Evolutionary conservation across 768 basidiomycete species (phyloP).

Genomic region (Naganishia vishniacii): DNA sequence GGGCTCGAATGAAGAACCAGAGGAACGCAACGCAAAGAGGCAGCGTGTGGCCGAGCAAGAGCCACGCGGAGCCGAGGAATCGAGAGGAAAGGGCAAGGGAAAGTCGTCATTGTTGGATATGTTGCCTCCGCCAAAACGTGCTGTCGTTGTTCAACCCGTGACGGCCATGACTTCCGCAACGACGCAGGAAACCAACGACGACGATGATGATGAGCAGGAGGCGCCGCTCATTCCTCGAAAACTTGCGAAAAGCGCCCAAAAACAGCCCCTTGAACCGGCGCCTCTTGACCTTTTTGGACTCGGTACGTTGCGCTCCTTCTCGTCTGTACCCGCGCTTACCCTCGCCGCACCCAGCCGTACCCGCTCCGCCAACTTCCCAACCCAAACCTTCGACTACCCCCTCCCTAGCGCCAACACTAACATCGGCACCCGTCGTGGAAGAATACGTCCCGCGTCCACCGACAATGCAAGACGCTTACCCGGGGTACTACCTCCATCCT

Average conservation of each 20-base stretch:
- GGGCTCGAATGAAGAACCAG: neutral
- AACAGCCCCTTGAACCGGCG: conserved; percentile 26
- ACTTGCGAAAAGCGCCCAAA: conserved; percentile 24
- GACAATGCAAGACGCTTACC: conserved; percentile 40
- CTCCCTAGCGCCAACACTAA: conserved; percentile 26
- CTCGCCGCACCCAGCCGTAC: neutral
- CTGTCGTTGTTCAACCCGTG: neutral
- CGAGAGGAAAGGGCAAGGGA: conserved; percentile 10
- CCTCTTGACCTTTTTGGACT: conserved; percentile 44
- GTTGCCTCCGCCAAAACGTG: conserved; percentile 43
- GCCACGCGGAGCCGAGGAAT: neutral
- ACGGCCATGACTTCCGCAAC: neutral
- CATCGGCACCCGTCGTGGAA: conserved; percentile 40
- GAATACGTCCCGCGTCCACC: conserved; percentile 43
- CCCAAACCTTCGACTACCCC: conserved; percentile 20
- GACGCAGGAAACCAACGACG: neutral
- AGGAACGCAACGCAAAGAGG: neutral
- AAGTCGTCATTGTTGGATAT: conserved; percentile 37
- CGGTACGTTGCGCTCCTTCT: conserved; percentile 30
- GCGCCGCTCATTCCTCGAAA: conserved; percentile 33
- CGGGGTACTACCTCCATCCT: conserved; percentile 47
- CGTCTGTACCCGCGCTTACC: neutral
- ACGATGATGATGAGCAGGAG: conserved; percentile 27
- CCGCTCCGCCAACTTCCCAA: conserved; percentile 3
- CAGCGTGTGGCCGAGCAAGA: neutral